Evolutionary conservation across 2,329 filamentous ascomycete species (phyloP).

Genomic region (Ceratocystis smalleyi): DNA sequence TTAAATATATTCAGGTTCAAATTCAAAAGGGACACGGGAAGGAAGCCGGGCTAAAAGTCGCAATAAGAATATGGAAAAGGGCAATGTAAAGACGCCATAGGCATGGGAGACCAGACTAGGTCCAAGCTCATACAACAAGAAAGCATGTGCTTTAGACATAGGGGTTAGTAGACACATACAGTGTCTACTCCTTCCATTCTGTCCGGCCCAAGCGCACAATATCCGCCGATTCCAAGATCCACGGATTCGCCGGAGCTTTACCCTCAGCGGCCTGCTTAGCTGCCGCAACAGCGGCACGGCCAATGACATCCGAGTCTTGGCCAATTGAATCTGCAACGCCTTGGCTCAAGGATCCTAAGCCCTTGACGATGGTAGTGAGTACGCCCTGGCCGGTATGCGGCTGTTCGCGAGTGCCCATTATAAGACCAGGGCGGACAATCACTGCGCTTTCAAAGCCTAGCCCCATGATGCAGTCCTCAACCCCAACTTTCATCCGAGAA

Average conservation of each 20-base stretch:
- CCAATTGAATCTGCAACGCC: constrained; percentile 49
- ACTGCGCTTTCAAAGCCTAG: constrained; percentile 65
- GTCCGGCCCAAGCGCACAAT: constrained; percentile 52
- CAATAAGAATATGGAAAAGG: no score
- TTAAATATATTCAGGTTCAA: not conserved
- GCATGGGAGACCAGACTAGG: no score
- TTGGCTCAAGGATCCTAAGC: constrained; percentile 37
- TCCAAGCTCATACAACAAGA: no score
- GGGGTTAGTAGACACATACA: not conserved
- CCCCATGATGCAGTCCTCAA: constrained; percentile 61
- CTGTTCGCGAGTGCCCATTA: constrained; percentile 55
- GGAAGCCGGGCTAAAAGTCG: no score
- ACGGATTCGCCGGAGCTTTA: constrained; percentile 43
- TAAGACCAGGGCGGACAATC: constrained; percentile 57
- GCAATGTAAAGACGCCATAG: no score
- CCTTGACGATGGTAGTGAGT: constrained; percentile 38
- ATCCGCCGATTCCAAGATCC: constrained; percentile 44
- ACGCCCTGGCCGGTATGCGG: constrained; percentile 43
- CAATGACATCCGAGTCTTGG: constrained; percentile 62
- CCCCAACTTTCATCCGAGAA: constrained; percentile 67
- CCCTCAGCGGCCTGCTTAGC: constrained; percentile 42
- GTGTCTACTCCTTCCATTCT: constrained; percentile 32
- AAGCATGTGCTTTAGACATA: not conserved
- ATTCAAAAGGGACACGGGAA: not conserved
- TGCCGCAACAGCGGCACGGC: constrained; percentile 47